phyloP scores from a whole-genome alignment of 1,284 basidiomycete species.

The Veloboletus limbatus region DNA sequence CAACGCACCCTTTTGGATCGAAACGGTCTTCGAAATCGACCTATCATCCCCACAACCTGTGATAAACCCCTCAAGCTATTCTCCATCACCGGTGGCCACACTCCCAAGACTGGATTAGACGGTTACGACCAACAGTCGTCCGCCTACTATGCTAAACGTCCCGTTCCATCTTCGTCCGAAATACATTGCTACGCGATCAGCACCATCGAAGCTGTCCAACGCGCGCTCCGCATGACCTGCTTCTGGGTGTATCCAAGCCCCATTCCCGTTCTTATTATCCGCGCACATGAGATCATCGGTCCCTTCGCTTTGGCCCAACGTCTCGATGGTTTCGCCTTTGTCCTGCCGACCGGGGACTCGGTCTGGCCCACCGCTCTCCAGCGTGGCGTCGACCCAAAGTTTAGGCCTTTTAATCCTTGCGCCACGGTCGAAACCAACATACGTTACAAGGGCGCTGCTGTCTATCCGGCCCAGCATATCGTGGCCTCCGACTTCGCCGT shows the following conservation, averaged over 20 bases:
- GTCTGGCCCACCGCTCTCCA: slow-evolving; percentile 16
- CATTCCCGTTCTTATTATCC: slow-evolving; percentile 20
- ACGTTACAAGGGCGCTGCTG: not conserved
- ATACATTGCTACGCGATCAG: slow-evolving; percentile 11
- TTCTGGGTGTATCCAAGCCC: slow-evolving; percentile 14
- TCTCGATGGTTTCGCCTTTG: slow-evolving; percentile 2
- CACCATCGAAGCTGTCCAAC: slow-evolving; percentile 10
- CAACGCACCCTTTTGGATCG: slow-evolving; percentile 13
- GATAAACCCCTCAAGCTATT: slow-evolving; percentile 9
- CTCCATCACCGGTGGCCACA: slow-evolving; percentile 3
- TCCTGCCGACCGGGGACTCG: slow-evolving; percentile 14
- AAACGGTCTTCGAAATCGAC: not conserved
- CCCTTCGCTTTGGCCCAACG: not conserved
- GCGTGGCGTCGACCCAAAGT: slow-evolving; percentile 14
- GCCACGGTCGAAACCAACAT: not conserved
- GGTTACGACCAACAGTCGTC: slow-evolving; percentile 8
- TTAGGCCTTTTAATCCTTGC: slow-evolving; percentile 5
- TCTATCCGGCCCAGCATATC: slow-evolving; percentile 19
- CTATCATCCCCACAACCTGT: not conserved
- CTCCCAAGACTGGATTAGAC: slow-evolving; percentile 11
- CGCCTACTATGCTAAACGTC: slow-evolving; percentile 9
- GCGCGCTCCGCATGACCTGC: slow-evolving; percentile 11
- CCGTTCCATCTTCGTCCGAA: not conserved
- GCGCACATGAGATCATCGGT: slow-evolving; percentile 17
- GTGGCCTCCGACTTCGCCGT: slow-evolving; percentile 25